Base-by-base conservation (phyloP, 1,284 basidiomycete genomes). In the Pholiota adiposa region DNA sequence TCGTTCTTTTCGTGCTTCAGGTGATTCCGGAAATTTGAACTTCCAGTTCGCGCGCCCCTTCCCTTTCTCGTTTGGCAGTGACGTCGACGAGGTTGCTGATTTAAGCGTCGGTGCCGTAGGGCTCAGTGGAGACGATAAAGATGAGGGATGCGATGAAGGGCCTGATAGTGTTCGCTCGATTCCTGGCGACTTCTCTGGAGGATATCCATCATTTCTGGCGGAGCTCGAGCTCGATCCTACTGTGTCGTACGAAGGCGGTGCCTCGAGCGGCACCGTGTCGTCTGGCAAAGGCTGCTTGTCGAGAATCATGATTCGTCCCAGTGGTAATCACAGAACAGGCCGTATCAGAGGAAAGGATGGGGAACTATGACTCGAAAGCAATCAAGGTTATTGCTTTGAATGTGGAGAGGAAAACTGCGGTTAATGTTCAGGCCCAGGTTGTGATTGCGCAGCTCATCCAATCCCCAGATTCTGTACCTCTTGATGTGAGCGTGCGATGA, bases 1-100 rank as follows among this genome's bases (percentile, higher is more conserved):
- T 40, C 77, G 76, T 3, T 75, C 69, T 3, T 77, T 78, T 54
- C 76, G 73, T 1, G 75, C 76, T 12, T 71, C 61, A 14, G 60
- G 38, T 19, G 63, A 60, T 27, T 51, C 40, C 18, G 51, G 53
- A 62, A 76, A 77, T 38, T 60, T 69, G 62, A 73, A 73, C 23
- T 46, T 46, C 70, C 71, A 72, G 21, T 57, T 67, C 18, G 67
- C 69, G 8, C 68, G 67, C 1, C 63, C 71, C 59, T 77, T 75
- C 3, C 70, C 73, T 58, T 70, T 71, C 48, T 69, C 71, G 40
- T 56, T 53, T 56, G 63, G 60, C 14, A 63, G 53, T 18, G 65
- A 62, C 7, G 69, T 61, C 27, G 66, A 50, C 4, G 58, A 58
- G 31, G 43, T 49, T 11, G 63, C 61, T n/a, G 62, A 63, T 55